A percentile compares a stretch with the other conserved stretches of the same genome.
phyloP scores from a whole-genome alignment of 768 basidiomycete genomes.

The Leccinellum albellum region DNA sequence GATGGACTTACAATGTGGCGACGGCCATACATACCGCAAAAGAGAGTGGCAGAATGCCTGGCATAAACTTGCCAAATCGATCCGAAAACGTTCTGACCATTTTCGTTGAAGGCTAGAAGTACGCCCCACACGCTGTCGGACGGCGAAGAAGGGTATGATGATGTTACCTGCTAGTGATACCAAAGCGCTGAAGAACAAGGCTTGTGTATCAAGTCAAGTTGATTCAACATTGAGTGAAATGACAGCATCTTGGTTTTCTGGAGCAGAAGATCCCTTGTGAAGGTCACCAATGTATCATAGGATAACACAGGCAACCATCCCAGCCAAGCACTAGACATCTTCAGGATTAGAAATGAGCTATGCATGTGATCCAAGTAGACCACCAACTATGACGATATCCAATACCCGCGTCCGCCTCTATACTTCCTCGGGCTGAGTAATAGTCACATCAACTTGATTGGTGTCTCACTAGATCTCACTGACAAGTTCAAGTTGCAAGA shows the following conservation, averaged over 20 bases:
- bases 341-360: slow-evolving; percentile 1
- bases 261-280: slow-evolving; percentile 51
- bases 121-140: slow-evolving; percentile 14
- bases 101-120: slow-evolving; percentile 16
- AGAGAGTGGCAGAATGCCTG: slow-evolving; percentile 66
- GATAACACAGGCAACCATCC: slow-evolving; percentile 93
- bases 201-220: slow-evolving; percentile 78
- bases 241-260: slow-evolving; percentile 29
- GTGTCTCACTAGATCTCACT: too few species aligned
- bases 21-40: slow-evolving; percentile 77
- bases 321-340: slow-evolving; percentile 60
- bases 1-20: slow-evolving; percentile 70
- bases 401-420: too few species aligned
- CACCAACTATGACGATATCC: too few species aligned
- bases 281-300: slow-evolving; percentile 89
- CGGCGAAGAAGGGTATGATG: slow-evolving; percentile 63
- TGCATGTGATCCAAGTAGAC: too few species aligned
- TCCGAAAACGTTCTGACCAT: slow-evolving; percentile 43
- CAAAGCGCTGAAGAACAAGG: slow-evolving; percentile 74
- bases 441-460: too few species aligned
- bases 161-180: slow-evolving; percentile 67
- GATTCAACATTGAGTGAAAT: slow-evolving; percentile 57
- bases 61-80: slow-evolving; percentile 71
- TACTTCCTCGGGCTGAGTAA: too few species aligned
- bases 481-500: too few species aligned